These are phyloP conservation scores for Vitellaria paradoxa DNA, from an alignment of 179 eudicot genomes.

Conservation along the genomic window DNA sequence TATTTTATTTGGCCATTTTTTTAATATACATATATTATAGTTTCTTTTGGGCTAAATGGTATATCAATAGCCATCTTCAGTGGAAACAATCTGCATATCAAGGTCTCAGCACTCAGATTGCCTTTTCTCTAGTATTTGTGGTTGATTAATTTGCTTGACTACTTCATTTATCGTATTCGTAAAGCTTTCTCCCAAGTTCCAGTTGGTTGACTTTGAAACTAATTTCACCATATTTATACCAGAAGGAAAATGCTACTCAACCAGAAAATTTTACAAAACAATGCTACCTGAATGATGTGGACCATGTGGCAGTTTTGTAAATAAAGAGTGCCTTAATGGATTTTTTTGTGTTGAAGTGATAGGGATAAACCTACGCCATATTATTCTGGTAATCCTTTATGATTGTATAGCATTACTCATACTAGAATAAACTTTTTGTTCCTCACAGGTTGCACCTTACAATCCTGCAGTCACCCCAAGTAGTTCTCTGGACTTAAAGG, in stretches of 20 bases:
- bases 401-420: no score
- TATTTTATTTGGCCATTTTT: background rate
- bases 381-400: no score
- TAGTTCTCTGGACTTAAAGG: conserved; percentile 53
- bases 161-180: background rate
- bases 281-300: no score
- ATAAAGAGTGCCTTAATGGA: no score
- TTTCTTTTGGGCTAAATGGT: background rate
- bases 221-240: background rate
- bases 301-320: no score
- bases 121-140: background rate
- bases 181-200: background rate
- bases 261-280: no score
- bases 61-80: background rate
- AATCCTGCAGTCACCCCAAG: conserved; percentile 48
- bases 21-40: background rate
- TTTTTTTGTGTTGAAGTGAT: no score
- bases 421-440: background rate
- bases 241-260: no score
- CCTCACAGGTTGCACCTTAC: conserved; percentile 58
- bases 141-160: background rate
- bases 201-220: background rate
- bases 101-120: background rate
- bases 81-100: background rate
- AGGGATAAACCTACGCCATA: no score